Evolutionary conservation across 768 basidiomycete genomes (phyloP).

Genomic region (Russula sp.): DNA sequence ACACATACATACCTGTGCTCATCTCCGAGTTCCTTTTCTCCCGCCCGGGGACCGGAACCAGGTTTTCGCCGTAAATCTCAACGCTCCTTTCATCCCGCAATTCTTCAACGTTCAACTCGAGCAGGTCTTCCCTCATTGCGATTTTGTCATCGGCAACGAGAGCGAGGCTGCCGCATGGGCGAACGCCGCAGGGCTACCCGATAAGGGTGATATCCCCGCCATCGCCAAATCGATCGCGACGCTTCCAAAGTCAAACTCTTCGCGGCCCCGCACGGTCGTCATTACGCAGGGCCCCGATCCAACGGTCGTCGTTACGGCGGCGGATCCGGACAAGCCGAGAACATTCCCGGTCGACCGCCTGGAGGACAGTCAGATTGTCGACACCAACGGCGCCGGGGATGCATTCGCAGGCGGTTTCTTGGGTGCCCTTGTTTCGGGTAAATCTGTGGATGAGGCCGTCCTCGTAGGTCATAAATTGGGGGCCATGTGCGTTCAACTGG

Average conservation of each 20-base stretch:
- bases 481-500: constrained; percentile 77
- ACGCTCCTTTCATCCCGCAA: constrained; percentile 94
- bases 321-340: constrained; percentile 47
- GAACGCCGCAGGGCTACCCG: constrained; percentile 56
- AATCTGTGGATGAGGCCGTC: constrained; percentile 66
- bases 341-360: constrained; percentile 53
- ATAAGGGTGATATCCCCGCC: constrained; percentile 47
- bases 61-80: constrained; percentile 90
- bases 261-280: constrained; percentile 73
- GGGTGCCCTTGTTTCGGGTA: constrained; percentile 76
- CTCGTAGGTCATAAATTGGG: constrained; percentile 84
- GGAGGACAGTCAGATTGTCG: constrained; percentile 63
- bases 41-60: constrained; percentile 25
- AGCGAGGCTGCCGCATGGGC: constrained; percentile 88
- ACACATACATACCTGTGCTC: constrained; percentile 1
- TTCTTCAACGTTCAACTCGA: constrained; percentile 87
- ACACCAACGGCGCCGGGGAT: constrained; percentile 98
- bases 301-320: constrained; percentile 67
- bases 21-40: neutral
- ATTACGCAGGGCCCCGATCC: constrained; percentile 85
- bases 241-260: constrained; percentile 65
- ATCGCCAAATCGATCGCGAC: constrained; percentile 74
- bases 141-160: constrained; percentile 96
- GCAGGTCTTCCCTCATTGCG: constrained; percentile 73
- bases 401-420: constrained; percentile 96